A percentile compares a stretch with the other conserved stretches of the same genome.
These are phyloP conservation scores for Aspergillus vadensis DNA, from an alignment of 2,329 filamentous ascomycete species.

Conservation along the genomic window DNA sequence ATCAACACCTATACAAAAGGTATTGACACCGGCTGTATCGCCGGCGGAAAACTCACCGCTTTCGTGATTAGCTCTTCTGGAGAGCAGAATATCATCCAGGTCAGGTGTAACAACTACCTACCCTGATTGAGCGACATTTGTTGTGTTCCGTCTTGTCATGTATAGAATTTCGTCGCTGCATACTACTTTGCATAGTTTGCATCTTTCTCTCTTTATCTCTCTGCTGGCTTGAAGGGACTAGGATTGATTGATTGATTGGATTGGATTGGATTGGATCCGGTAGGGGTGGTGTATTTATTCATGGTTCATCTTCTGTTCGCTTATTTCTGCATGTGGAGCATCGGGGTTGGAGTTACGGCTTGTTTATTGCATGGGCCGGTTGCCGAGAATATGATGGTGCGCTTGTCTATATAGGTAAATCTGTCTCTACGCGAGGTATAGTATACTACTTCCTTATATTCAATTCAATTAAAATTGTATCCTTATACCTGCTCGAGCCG, in stretches of 20 bases:
- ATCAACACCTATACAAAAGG: conserved; percentile 74
- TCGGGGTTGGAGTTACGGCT: neutral
- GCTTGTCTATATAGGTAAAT: no score
- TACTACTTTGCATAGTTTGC: neutral
- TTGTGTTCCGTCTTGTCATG: neutral
- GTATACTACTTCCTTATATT: no score
- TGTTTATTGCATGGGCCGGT: neutral
- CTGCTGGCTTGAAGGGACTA: conserved; percentile 10
- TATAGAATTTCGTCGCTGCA: neutral
- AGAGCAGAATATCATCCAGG: conserved; percentile 44
- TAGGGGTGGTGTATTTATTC: neutral
- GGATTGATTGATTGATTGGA: neutral
- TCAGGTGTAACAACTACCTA: conserved; percentile 42
- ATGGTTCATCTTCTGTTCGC: neutral
- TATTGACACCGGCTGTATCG: conserved; percentile 80
- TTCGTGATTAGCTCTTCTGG: conserved; percentile 67
- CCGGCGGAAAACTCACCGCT: conserved; percentile 73
- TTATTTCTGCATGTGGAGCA: neutral
- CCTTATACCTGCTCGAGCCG: no score
- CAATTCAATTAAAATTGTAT: no score
- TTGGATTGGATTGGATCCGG: neutral
- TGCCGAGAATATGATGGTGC: neutral
- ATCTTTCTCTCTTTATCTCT: neutral
- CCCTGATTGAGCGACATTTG: conserved; percentile 7
- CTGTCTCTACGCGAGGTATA: no score